Evolutionary conservation across 2,329 filamentous ascomycete species (phyloP).

Genomic region (Didymella glomerata): DNA sequence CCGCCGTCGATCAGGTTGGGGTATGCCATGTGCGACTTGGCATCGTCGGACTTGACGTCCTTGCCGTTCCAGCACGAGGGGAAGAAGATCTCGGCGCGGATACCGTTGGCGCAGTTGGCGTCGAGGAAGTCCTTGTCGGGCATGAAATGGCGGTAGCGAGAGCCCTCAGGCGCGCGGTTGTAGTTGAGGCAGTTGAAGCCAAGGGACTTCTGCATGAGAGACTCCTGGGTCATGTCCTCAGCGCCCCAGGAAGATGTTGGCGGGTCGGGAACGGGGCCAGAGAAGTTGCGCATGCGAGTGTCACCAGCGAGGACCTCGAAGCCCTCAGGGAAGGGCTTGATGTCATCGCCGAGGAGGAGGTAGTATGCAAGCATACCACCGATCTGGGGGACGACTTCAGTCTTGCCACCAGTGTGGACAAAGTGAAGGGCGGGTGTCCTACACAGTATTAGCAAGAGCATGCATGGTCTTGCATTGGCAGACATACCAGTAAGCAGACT

Average conservation of each 20-base stretch:
- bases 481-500: slow-evolving; percentile 53
- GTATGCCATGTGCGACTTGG: slow-evolving; percentile 71
- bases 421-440: slow-evolving; percentile 74
- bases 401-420: slow-evolving; percentile 67
- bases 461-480: background rate
- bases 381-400: slow-evolving; percentile 69
- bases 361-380: slow-evolving; percentile 73
- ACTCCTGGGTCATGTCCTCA: slow-evolving; percentile 72
- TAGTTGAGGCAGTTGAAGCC: slow-evolving; percentile 98
- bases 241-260: slow-evolving; percentile 74
- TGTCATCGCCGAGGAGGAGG: slow-evolving; percentile 74
- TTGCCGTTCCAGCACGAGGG: slow-evolving; percentile 78
- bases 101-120: slow-evolving; percentile 80
- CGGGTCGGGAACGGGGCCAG: slow-evolving; percentile 67
- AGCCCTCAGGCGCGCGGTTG: slow-evolving; percentile 67
- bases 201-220: slow-evolving; percentile 79
- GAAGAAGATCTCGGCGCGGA: slow-evolving; percentile 76
- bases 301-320: slow-evolving; percentile 77
- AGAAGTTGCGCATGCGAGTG: slow-evolving; percentile 63
- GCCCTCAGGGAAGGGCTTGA: slow-evolving; percentile 74
- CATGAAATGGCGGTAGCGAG: slow-evolving; percentile 81
- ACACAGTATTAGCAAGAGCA: slow-evolving; percentile 1
- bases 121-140: slow-evolving; percentile 84
- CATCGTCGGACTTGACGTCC: slow-evolving; percentile 64
- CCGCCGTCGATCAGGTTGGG: slow-evolving; percentile 63